Conservation (phyloP, 2,329 filamentous ascomycete species). For the Alternaria sp. region DNA sequence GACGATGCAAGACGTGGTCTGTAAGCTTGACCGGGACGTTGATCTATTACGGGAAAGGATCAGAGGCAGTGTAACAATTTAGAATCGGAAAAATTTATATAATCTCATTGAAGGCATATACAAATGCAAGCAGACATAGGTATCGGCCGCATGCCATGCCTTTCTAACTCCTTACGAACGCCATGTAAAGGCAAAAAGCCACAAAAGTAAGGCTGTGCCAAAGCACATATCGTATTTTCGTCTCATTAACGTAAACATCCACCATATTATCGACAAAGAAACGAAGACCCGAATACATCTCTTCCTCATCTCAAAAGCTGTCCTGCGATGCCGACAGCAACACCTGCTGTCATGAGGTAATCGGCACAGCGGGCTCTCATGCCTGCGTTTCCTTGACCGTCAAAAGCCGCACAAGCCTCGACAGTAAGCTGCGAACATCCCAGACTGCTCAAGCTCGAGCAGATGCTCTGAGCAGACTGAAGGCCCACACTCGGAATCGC, state of each 20-base stretch:
- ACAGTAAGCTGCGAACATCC: constrained; percentile 61
- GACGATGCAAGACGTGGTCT: neutral
- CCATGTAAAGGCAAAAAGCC: neutral
- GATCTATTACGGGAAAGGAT: no score
- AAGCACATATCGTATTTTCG: constrained; percentile 9
- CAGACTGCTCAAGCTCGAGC: constrained; percentile 50
- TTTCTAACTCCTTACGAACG: neutral
- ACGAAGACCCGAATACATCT: constrained; percentile 6
- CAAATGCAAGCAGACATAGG: neutral
- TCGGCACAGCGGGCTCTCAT: constrained; percentile 24
- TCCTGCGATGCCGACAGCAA: constrained; percentile 55
- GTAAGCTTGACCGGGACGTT: neutral
- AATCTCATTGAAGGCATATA: constrained; percentile 2
- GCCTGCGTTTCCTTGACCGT: constrained; percentile 46
- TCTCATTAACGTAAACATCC: neutral
- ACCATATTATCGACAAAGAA: constrained; percentile 36
- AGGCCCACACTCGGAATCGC: constrained; percentile 48
- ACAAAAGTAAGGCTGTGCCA: constrained; percentile 6
- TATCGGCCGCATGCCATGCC: neutral
- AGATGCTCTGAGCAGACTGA: constrained; percentile 41
- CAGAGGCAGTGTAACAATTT: no score
- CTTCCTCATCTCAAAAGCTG: constrained; percentile 34
- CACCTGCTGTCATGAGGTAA: constrained; percentile 33
- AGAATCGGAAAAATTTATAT: neutral
- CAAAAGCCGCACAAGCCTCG: constrained; percentile 55